These are phyloP conservation scores for Fonsecaea monophora DNA, from an alignment of 2,329 filamentous ascomycete species.

Conservation along the genomic window DNA sequence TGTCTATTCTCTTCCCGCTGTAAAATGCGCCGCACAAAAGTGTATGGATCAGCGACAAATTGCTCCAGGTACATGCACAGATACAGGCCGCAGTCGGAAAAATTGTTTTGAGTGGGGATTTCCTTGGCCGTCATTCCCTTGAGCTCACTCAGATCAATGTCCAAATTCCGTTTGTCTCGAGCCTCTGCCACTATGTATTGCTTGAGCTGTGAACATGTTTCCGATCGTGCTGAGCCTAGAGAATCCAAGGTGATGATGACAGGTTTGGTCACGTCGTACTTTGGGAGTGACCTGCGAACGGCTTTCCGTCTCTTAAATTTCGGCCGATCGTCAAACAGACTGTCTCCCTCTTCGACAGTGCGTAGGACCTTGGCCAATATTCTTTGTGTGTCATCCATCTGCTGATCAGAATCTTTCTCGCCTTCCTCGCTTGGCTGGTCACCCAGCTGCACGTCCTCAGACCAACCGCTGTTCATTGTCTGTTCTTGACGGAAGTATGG, in stretches of 20 bases:
- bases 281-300: constrained; percentile 45
- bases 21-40: constrained; percentile 72
- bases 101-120: constrained; percentile 82
- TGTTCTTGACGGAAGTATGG: constrained; percentile 23
- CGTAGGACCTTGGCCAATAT: constrained; percentile 25
- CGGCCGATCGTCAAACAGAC: constrained; percentile 27
- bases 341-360: constrained; percentile 29
- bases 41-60: constrained; percentile 77
- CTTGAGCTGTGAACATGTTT: constrained; percentile 69
- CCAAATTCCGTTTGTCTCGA: constrained; percentile 57
- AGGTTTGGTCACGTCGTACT: constrained; percentile 62
- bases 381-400: constrained; percentile 30
- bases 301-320: constrained; percentile 41
- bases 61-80: constrained; percentile 82
- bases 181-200: constrained; percentile 80
- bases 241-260: constrained; percentile 89
- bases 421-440: constrained; percentile 11
- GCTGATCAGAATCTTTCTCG: background rate
- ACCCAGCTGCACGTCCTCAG: background rate
- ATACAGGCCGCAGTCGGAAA: constrained; percentile 87
- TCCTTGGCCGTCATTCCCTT: constrained; percentile 72
- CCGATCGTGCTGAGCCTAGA: constrained; percentile 68
- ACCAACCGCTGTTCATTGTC: constrained; percentile 33
- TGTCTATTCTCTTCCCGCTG: constrained; percentile 65
- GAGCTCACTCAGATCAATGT: constrained; percentile 53